Conservation (phyloP, 1,284 basidiomycete species). For the Acaromyces ingoldii region DNA sequence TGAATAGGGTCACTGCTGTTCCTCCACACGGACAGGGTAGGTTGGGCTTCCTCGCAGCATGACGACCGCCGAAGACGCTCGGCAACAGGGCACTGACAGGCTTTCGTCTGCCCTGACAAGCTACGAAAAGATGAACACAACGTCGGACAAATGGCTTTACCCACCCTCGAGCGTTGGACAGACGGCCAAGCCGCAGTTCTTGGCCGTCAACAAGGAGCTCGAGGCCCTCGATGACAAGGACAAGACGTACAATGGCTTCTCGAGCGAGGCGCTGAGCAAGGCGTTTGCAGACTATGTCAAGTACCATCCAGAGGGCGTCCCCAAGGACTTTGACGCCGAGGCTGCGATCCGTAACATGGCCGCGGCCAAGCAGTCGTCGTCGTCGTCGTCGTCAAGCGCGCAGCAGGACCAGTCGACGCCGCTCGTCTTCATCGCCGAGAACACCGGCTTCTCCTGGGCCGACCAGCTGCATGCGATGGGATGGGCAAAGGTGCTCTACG, state of each 20-base stretch:
- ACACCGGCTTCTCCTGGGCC: conserved; percentile 17
- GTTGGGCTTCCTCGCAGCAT: no score
- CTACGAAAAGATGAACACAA: no score
- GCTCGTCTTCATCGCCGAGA: neutral
- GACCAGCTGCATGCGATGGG: conserved; percentile 12
- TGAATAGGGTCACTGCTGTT: no score
- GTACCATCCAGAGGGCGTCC: conserved; percentile 5
- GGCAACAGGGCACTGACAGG: no score
- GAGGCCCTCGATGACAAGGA: no score
- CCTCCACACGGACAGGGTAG: no score
- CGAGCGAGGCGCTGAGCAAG: conserved; percentile 20
- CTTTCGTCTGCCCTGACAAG: no score
- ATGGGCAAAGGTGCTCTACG: conserved; percentile 28
- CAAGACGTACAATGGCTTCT: conserved; percentile 17
- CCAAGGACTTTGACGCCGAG: neutral
- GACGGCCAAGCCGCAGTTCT: no score
- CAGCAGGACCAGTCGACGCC: neutral
- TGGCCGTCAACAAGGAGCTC: no score
- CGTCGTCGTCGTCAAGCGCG: neutral
- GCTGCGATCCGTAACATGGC: neutral
- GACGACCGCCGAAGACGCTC: no score
- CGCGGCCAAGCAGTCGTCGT: neutral
- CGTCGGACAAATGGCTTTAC: no score
- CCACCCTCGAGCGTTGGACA: no score
- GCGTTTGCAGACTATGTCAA: conserved; percentile 26